Base-by-base conservation (phyloP, 352 stramenopile genomes). In the Peronospora belbahrii region DNA sequence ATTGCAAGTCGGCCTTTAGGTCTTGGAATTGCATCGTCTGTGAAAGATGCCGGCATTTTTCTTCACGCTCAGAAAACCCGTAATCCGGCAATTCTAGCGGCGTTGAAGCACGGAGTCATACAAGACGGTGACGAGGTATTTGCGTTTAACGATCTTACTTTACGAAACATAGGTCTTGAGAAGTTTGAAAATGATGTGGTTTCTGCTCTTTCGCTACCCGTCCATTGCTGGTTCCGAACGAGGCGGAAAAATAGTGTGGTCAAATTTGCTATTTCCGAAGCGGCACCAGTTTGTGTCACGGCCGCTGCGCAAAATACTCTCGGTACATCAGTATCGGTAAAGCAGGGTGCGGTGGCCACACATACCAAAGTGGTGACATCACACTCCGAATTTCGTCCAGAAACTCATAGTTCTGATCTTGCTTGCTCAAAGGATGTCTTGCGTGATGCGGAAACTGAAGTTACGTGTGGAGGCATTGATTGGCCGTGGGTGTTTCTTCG, bases 401-500 rank as follows among this genome's bases (percentile, higher is more conserved):
- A 43, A 25, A 27, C 10, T 24, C 11, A 14, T n/a, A 20, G 28
- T 15, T 34, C n/a, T 35, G n/a, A n/a, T 27, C 23, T 11, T 34
- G 14, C 4, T 27, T n/a, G 20, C 8, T 10, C 49, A 22, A 33
- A 9, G 14, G 20, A 44, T 47, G 33, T 20, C 3, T 10, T 9
- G 11, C 33, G 28, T 45, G 24, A 40, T 45, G 22, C 22, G 31
- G 52, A 59, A 47, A 15, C 10, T 18, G 47, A 9, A 8, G 19
- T 42, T 45, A 34, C 57, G 28, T 49, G 49, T 1, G 28, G 75
- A 6, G 75, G 65, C 18, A 56, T 70, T 14, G 74, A 92, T 45
- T 92, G 80, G 80, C 80, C 80, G 6, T 92, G 80, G 80, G 62
- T 72, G 8, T 89, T 82, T 37, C 61, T 92, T 34, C 73, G 77